Evolutionary conservation across 345 rosid genomes (phyloP), one percentile per base, ranked within the genome.

Genomic region (Reutealis trisperma): DNA sequence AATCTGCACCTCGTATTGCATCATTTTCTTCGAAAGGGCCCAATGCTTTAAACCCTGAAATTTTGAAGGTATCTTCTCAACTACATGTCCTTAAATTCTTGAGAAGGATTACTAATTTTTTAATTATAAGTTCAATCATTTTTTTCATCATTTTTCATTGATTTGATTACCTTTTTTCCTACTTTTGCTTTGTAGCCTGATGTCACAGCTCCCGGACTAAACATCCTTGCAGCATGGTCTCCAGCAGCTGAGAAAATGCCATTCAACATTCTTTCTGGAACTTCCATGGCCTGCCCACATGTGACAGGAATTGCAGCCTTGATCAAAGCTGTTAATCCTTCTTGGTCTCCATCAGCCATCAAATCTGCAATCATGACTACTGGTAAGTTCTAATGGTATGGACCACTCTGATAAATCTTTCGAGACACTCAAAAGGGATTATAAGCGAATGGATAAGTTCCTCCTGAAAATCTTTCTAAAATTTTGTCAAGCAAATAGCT

Each of bases 291-390:
- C 73, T 86, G 90, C 65, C 94, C 93, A 34, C 97, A 92, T 70
- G 84, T 89, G 30, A 84, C 91, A 0, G 94, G 97, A 73, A 85
- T 89, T 19, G 94, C 89, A 41, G 82, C 92, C 71, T 81, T 88
- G 85, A 77, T 88, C 69, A 88, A 83, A 80, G 82, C 91, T 8
- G 88, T 88, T 76, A 79, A 86, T 75, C 89, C 89, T 6, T 72
- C 80, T 0, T 88, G 91, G 91, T 86, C 91, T 63, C 85, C 92
- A 24, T 80, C 96, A 13, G 90, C 92, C 9, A 63, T 89, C 69
- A 88, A 86, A 86, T 91, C 96, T 27, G 93, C 93, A 30, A 91
- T 88, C 85, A 89, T 91, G 92, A 91, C 96, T 25, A 88, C 93
- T 0, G 92, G 93, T 91, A 87, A 57, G 61, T 65, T 61, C 24